Evolutionary conservation across 371 early-diverging fungal genomes (phyloP).

Genomic region (Blastocladiella emersonii): DNA sequence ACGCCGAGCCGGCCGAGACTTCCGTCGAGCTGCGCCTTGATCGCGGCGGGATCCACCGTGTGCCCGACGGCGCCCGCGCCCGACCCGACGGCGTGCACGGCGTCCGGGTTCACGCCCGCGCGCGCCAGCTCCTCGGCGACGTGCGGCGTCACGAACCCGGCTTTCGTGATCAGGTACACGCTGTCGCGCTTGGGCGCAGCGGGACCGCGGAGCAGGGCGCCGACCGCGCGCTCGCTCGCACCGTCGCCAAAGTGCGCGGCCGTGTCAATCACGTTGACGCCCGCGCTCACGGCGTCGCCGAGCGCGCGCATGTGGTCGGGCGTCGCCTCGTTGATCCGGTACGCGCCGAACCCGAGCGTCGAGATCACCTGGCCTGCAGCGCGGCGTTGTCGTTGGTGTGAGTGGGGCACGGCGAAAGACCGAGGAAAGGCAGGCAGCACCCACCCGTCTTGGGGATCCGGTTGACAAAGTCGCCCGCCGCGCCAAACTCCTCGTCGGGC

Average conservation of each 20-base stretch:
- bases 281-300: not conserved
- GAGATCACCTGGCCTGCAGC: not conserved
- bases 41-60: not conserved
- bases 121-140: not conserved
- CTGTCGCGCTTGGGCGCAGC: no score
- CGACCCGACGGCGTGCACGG: no score
- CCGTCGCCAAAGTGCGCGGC: conserved; percentile 1
- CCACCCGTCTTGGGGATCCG: no score
- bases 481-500: no score
- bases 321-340: not conserved
- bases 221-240: not conserved
- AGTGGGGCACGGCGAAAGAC: no score
- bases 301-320: not conserved
- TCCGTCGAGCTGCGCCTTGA: not conserved
- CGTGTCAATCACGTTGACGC: conserved; percentile 6
- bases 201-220: not conserved
- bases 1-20: not conserved
- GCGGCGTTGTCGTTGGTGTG: no score
- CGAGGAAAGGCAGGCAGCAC: no score
- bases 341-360: not conserved
- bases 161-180: not conserved
- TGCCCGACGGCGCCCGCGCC: not conserved
- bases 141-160: not conserved
- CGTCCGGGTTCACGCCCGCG: not conserved
- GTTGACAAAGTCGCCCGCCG: no score